Base-by-base conservation (phyloP, 1,284 basidiomycete genomes). In the Ustilago trichophora region DNA sequence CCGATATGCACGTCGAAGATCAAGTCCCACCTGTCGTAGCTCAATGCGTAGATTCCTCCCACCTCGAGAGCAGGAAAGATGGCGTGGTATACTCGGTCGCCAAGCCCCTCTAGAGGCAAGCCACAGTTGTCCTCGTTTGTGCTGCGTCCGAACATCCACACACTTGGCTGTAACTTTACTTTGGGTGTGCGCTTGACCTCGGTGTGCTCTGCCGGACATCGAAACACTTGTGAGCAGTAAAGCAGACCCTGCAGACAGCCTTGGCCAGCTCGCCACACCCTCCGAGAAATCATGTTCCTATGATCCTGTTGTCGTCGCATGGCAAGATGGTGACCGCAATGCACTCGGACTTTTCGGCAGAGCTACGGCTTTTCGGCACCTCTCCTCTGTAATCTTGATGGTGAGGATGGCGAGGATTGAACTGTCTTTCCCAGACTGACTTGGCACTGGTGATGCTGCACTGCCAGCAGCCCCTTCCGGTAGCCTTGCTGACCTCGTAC, bases 1-100 rank as follows among this genome's bases (percentile, higher is more conserved):
- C 6, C 40, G 21, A 32, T 9, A 44, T 53, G 50, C 50, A 53
- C 21, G n/a, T 53, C 51, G 51, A 53, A 46, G 51, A 53, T 45
- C 51, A 19, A 18, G 13, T 35, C n/a, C 21, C n/a, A n/a, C n/a
- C n/a, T n/a, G n/a, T n/a, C n/a, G n/a, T n/a, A 22, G 22, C 26
- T 43, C 24, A 36, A 52, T 52, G 16, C 26, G 32, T 24, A 10
- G 32, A 35, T 35, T 31, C 7, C 41, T 35, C n/a, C 16, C n/a
- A 15, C 31, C 13, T 21, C 21, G 36, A 15, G 11, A 37, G 11
- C 19, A 19, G 21, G 18, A 37, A 35, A 22, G 8, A 4, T 13
- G 36, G 19, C 16, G 21, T 37, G 11, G 13, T n/a, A 27, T 31
- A 19, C 29, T 22, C 26, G 29, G 32, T 25, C 22, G 43, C 43